Evolutionary conservation across 306 rosid species (phyloP).

Genomic region (Casuarina equisetifolia): DNA sequence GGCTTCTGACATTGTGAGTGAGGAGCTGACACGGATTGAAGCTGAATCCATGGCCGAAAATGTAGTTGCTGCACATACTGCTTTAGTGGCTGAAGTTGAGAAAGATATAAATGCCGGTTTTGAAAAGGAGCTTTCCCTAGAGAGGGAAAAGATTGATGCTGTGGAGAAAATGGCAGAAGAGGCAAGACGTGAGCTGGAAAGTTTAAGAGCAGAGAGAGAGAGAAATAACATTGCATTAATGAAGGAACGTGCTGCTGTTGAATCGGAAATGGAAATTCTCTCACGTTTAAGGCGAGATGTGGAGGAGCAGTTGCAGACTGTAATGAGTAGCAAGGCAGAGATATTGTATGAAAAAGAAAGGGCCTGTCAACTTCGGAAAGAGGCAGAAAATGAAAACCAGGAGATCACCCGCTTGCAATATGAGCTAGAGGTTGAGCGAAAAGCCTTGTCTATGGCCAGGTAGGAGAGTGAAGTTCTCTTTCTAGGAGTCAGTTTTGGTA

Average conservation of each 20-base stretch:
- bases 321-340: conserved; percentile 74
- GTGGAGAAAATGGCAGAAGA: conserved; percentile 92
- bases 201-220: conserved; percentile 70
- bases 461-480: conserved; percentile 31
- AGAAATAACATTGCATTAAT: conserved; percentile 53
- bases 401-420: conserved; percentile 81
- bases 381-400: conserved; percentile 79
- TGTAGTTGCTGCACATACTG: conserved; percentile 90
- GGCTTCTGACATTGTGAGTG: conserved; percentile 81
- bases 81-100: conserved; percentile 94
- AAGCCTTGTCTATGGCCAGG: conserved; percentile 99
- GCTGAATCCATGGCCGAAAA: conserved; percentile 95
- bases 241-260: conserved; percentile 76
- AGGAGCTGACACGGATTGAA: conserved; percentile 97
- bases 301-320: conserved; percentile 79
- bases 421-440: conserved; percentile 95
- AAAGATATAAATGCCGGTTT: conserved; percentile 79
- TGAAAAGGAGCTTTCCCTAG: conserved; percentile 72
- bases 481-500: conserved; percentile 13
- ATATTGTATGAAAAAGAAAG: conserved; percentile 82
- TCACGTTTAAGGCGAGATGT: conserved; percentile 76
- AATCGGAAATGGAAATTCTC: conserved; percentile 88
- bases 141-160: conserved; percentile 79
- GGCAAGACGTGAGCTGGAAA: conserved; percentile 78
- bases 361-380: conserved; percentile 69